Evolutionary conservation across 2,329 filamentous ascomycete genomes (phyloP).

Genomic region (Parascedosporium putredinis): DNA sequence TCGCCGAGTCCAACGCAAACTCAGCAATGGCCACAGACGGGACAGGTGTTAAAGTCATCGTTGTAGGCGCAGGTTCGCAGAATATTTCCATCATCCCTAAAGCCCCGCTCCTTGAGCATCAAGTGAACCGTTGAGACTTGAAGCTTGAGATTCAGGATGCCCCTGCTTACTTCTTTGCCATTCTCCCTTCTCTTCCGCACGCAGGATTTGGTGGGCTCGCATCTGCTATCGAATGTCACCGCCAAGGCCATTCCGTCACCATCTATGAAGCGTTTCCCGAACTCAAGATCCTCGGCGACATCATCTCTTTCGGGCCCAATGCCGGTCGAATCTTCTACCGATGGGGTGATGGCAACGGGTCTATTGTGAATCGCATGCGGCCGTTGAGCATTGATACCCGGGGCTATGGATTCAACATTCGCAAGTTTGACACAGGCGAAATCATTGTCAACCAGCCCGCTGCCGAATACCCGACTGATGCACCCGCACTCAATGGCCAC

Average conservation of each 20-base stretch:
- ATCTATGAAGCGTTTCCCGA: conserved; percentile 49
- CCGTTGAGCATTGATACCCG: conserved; percentile 1
- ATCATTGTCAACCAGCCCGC: conserved; percentile 45
- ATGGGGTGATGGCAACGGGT: conserved; percentile 39
- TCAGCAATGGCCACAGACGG: conserved; percentile 4
- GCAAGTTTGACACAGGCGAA: conserved; percentile 50
- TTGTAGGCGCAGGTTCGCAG: conserved; percentile 10
- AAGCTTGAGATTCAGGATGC: too few species aligned
- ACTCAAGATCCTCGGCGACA: conserved; percentile 49
- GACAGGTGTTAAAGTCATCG: conserved; percentile 7
- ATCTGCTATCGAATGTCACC: conserved; percentile 51
- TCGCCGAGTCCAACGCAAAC: too few species aligned
- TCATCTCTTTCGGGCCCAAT: conserved; percentile 52
- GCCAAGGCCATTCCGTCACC: conserved; percentile 47
- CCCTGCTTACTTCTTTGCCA: not conserved
- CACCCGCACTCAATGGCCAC: conserved; percentile 50
- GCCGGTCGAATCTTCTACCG: conserved; percentile 50
- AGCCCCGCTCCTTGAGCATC: conserved; percentile 36
- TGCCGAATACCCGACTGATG: conserved; percentile 30
- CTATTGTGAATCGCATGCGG: not conserved
- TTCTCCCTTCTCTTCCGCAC: not conserved
- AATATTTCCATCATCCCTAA: conserved; percentile 5
- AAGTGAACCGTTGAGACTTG: too few species aligned
- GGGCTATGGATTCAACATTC: conserved; percentile 47
- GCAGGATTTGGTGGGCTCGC: conserved; percentile 50